A percentile compares a stretch with the other conserved stretches of the same genome.
phyloP scores from a whole-genome alignment of 169 alveolate genomes.

The Plasmodium yoelii region DNA sequence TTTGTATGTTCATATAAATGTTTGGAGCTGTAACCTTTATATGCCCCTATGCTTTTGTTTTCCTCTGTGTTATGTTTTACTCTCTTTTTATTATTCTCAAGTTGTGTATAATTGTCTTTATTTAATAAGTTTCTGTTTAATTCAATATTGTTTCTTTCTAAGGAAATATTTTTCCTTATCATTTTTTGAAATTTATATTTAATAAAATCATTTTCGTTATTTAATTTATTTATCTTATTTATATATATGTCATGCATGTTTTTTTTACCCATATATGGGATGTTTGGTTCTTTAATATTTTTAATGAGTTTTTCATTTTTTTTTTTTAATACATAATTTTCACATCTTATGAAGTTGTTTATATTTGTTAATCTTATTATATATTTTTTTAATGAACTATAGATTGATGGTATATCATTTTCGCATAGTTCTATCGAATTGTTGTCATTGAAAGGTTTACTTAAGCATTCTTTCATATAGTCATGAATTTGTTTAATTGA shows the following conservation, averaged over 20 bases:
- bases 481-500: constrained; percentile 58
- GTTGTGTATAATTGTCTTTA: constrained; percentile 1
- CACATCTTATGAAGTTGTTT: constrained; percentile 53
- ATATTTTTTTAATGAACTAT: constrained; percentile 49
- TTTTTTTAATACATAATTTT: constrained; percentile 46
- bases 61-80: neutral
- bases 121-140: constrained; percentile 35
- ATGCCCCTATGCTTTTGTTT: neutral
- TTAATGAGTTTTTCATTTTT: constrained; percentile 59
- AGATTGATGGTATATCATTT: constrained; percentile 30
- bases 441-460: neutral
- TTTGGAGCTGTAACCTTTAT: neutral
- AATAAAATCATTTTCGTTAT: constrained; percentile 61
- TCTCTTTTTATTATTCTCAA: constrained; percentile 11
- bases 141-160: constrained; percentile 24
- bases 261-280: constrained; percentile 1
- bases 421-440: constrained; percentile 3
- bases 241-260: constrained; percentile 16
- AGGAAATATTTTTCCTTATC: constrained; percentile 38
- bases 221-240: constrained; percentile 35
- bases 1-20: too few species aligned
- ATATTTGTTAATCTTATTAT: constrained; percentile 32
- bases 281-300: constrained; percentile 7
- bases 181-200: constrained; percentile 52
- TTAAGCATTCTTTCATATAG: constrained; percentile 26